phyloP scores from a whole-genome alignment of 2,329 filamentous ascomycete species.

The Proliferodiscus dingleyae region DNA sequence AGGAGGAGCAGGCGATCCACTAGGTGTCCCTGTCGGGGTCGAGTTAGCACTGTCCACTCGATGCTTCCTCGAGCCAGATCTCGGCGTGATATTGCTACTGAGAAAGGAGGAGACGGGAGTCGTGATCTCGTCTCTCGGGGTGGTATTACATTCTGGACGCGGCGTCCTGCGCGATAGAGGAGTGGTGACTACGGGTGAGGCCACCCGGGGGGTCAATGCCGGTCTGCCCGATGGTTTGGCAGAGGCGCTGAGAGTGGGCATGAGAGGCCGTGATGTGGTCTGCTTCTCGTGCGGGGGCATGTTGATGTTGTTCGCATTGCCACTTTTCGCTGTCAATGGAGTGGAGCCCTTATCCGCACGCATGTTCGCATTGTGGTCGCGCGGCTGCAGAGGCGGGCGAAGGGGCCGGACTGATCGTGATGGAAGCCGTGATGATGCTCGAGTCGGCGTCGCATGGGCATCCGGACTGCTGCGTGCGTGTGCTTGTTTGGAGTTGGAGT shows the following conservation, averaged over 20 bases:
- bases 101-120: slow-evolving; percentile 53
- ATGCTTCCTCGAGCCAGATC: slow-evolving; percentile 68
- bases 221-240: slow-evolving; percentile 48
- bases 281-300: slow-evolving; percentile 49
- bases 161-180: slow-evolving; percentile 43
- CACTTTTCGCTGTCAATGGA: slow-evolving; percentile 22
- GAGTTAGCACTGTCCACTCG: slow-evolving; percentile 64
- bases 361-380: slow-evolving; percentile 42
- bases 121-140: slow-evolving; percentile 43
- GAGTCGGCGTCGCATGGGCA: slow-evolving; percentile 1
- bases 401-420: slow-evolving; percentile 18
- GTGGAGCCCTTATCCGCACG: slow-evolving; percentile 30
- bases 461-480: slow-evolving; percentile 4
- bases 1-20: slow-evolving; percentile 33
- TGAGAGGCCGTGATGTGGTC: slow-evolving; percentile 49
- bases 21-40: slow-evolving; percentile 61
- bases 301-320: slow-evolving; percentile 29
- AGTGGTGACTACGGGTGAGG: slow-evolving; percentile 26
- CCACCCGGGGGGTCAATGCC: slow-evolving; percentile 56
- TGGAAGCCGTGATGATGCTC: slow-evolving; percentile 12
- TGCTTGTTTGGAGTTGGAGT: slow-evolving; percentile 14
- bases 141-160: slow-evolving; percentile 35
- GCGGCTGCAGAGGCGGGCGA: slow-evolving; percentile 22
- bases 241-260: slow-evolving; percentile 63
- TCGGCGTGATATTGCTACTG: slow-evolving; percentile 68